Conservation (phyloP, 345 rosid genomes). For the Anastatica hierochuntica region DNA sequence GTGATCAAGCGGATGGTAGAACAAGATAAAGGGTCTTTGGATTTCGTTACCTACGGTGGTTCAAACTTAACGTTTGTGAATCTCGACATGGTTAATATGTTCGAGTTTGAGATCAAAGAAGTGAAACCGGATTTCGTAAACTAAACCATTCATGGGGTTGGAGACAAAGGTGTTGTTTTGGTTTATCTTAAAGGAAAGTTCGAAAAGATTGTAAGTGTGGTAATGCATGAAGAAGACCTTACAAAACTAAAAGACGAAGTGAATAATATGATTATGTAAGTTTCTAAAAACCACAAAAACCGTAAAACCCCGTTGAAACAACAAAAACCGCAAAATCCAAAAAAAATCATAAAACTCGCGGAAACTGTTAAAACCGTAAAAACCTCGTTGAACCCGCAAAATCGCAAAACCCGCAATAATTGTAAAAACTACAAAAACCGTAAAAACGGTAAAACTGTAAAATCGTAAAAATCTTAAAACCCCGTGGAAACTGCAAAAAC, state of each 20-base stretch:
- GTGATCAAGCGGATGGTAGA: constrained; percentile 24
- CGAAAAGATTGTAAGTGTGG: constrained; percentile 32
- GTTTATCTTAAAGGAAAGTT: constrained; percentile 23
- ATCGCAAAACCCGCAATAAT: too few relatives aligned
- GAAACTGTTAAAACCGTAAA: too few relatives aligned
- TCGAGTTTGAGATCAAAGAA: constrained; percentile 41
- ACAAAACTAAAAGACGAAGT: constrained; percentile 31
- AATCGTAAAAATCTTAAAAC: too few relatives aligned
- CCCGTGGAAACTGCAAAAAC: too few relatives aligned
- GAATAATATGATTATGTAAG: background rate
- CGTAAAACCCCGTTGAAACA: too few relatives aligned
- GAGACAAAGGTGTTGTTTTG: constrained; percentile 52
- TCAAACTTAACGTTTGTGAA: constrained; percentile 61
- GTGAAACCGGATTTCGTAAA: constrained; percentile 35
- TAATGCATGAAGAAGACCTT: constrained; percentile 34
- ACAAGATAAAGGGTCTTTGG: constrained; percentile 20
- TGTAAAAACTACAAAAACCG: too few relatives aligned
- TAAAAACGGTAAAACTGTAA: too few relatives aligned
- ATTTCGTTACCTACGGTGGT: constrained; percentile 47
- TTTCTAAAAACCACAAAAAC: too few relatives aligned
- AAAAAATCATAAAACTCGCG: too few relatives aligned
- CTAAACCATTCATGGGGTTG: constrained; percentile 44
- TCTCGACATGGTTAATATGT: constrained; percentile 36
- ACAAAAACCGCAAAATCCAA: too few relatives aligned
- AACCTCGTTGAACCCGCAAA: too few relatives aligned